phyloP scores from a whole-genome alignment of 106 monocot genomes.

The Dioscorea alata region DNA sequence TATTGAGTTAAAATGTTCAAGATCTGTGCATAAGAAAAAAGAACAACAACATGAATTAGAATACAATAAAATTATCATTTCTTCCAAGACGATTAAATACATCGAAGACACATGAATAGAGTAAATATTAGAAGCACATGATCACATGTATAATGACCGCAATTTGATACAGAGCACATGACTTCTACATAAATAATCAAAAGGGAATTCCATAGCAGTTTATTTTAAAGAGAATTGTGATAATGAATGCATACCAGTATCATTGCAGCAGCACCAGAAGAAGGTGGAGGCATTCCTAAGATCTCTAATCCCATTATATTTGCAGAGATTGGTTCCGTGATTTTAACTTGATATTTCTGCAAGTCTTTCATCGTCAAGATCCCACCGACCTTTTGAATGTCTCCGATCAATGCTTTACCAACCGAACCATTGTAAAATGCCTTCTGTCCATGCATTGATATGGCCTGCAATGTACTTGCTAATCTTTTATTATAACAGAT shows the following conservation, averaged over 20 bases:
- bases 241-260: conserved; percentile 48
- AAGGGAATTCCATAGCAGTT: too few species aligned
- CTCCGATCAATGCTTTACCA: conserved; percentile 46
- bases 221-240: neutral
- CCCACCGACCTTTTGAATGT: conserved; percentile 62
- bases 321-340: conserved; percentile 47
- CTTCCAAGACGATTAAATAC: too few species aligned
- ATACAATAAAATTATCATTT: too few species aligned
- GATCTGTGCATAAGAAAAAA: conserved; percentile 25
- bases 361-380: conserved; percentile 73
- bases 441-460: conserved; percentile 48
- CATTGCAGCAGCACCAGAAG: conserved; percentile 80
- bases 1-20: conserved; percentile 59
- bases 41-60: neutral
- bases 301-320: conserved; percentile 61
- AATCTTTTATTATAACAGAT: conserved; percentile 54
- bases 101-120: too few species aligned
- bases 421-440: conserved; percentile 64
- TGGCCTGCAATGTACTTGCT: conserved; percentile 41
- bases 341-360: conserved; percentile 56
- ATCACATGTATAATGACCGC: too few species aligned
- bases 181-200: too few species aligned
- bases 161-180: too few species aligned
- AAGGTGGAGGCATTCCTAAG: conserved; percentile 85
- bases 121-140: too few species aligned